These are phyloP conservation scores for Berberis vulgaris DNA, from an alignment of 164 flowering plant species.

Conservation along the genomic window DNA sequence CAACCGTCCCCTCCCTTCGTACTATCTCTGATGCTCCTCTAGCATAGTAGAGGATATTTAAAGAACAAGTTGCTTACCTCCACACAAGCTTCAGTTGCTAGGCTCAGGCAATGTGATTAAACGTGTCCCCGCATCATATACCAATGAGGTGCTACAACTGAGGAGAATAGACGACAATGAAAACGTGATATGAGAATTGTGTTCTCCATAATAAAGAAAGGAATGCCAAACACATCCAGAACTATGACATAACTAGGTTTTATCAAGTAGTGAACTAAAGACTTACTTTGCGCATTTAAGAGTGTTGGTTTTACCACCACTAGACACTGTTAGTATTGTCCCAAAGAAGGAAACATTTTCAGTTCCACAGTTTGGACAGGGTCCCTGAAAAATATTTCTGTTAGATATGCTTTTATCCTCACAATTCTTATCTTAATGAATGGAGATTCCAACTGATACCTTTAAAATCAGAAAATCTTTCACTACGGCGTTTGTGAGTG, in stretches of 20 bases:
- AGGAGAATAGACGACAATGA: constrained; percentile 8
- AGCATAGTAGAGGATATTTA: not conserved
- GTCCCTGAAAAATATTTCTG: constrained; percentile 41
- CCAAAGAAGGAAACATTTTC: constrained; percentile 95
- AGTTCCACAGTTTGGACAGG: constrained; percentile 96
- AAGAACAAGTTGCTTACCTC: not conserved
- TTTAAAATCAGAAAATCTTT: constrained; percentile 75
- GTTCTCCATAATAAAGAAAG: no score
- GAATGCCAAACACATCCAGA: constrained; percentile 11
- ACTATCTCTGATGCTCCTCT: not conserved
- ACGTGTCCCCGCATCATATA: constrained; percentile 56
- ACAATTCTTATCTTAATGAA: not conserved
- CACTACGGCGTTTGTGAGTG: constrained; percentile 58
- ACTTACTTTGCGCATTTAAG: constrained; percentile 83
- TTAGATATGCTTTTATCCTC: not conserved
- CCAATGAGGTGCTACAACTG: constrained; percentile 65
- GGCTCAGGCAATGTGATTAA: constrained; percentile 84
- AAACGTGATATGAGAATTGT: no score
- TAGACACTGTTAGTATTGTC: constrained; percentile 80
- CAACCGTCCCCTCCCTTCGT: no score
- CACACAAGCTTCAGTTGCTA: constrained; percentile 55
- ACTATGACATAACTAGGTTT: constrained; percentile 27
- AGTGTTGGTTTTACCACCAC: constrained; percentile 65
- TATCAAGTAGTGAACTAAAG: constrained; percentile 37
- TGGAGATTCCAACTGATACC: constrained; percentile 30